Conservation (phyloP, 441 rosid genomes). For the Adansonia grandidieri region DNA sequence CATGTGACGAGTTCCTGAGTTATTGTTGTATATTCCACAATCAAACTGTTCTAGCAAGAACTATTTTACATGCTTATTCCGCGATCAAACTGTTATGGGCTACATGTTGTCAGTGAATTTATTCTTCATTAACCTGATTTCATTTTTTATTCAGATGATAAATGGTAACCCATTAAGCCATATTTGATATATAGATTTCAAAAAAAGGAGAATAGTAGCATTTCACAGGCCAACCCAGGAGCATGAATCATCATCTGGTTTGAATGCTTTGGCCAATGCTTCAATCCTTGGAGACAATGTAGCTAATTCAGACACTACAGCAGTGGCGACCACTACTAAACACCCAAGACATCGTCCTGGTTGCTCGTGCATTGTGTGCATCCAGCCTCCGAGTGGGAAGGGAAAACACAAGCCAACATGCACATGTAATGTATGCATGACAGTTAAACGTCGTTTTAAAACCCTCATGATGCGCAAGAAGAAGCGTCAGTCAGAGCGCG, state of each 20-base stretch:
- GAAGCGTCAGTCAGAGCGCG: slow-evolving; percentile 56
- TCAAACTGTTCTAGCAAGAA: too few species aligned
- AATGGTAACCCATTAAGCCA: not conserved
- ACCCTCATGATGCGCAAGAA: slow-evolving; percentile 77
- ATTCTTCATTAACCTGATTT: not conserved
- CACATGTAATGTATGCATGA: slow-evolving; percentile 74
- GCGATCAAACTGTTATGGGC: not conserved
- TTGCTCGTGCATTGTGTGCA: slow-evolving; percentile 80
- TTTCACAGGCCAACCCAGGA: slow-evolving; percentile 41
- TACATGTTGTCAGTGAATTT: not conserved
- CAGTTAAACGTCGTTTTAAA: slow-evolving; percentile 71
- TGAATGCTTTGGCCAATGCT: slow-evolving; percentile 56
- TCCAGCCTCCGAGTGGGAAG: slow-evolving; percentile 78
- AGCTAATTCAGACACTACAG: slow-evolving; percentile 40
- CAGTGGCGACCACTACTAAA: slow-evolving; percentile 67
- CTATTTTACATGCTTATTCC: not conserved
- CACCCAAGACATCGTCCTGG: slow-evolving; percentile 82
- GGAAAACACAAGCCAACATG: slow-evolving; percentile 77
- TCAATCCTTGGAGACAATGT: slow-evolving; percentile 46
- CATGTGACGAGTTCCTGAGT: too few species aligned
- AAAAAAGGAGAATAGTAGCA: slow-evolving; percentile 52
- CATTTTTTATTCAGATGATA: not conserved
- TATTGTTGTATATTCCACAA: too few species aligned
- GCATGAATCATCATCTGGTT: slow-evolving; percentile 47
- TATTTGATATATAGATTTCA: slow-evolving; percentile 44